Conservation (phyloP, 2,329 filamentous ascomycete species). For the Aspergillus glaucus region DNA sequence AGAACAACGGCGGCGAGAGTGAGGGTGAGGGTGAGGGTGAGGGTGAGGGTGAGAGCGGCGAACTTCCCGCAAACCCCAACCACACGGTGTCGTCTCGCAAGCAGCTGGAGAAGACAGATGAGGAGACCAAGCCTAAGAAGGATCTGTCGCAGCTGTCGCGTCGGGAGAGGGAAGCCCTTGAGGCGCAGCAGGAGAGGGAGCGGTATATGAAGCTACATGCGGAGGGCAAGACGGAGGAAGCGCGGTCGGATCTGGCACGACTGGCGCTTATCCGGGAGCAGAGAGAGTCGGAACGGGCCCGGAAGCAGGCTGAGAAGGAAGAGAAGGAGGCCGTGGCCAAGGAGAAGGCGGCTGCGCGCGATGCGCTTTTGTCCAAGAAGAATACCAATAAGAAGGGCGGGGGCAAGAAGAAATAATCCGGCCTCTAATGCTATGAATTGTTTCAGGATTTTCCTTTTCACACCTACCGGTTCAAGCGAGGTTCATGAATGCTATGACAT, state of each 20-base stretch:
- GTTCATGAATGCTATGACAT: background rate
- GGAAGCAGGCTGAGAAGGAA: constrained; percentile 70
- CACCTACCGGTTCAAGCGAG: background rate
- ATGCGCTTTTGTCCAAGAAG: constrained; percentile 33
- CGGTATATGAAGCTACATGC: constrained; percentile 86
- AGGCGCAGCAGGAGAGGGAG: constrained; percentile 84
- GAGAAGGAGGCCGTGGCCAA: constrained; percentile 38
- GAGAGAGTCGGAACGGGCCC: constrained; percentile 72
- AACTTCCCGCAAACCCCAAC: constrained; percentile 76
- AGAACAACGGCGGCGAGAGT: constrained; percentile 25
- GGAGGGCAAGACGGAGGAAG: constrained; percentile 94
- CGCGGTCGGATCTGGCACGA: constrained; percentile 79
- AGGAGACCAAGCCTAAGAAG: constrained; percentile 31
- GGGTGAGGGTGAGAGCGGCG: constrained; percentile 19
- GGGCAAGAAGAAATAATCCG: constrained; percentile 13
- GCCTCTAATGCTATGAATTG: too few relatives aligned
- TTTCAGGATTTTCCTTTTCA: background rate
- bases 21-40: constrained; percentile 5
- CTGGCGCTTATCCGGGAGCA: constrained; percentile 77
- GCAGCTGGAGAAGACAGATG: constrained; percentile 58
- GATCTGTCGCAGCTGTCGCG: constrained; percentile 54
- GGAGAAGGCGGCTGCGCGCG: constrained; percentile 30
- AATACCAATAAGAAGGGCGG: constrained; percentile 27
- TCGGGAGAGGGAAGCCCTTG: constrained; percentile 68
- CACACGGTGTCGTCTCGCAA: constrained; percentile 63